A percentile compares a stretch with the other conserved stretches of the same genome.
Conservation (phyloP, 305 asterid genomes). For the Stenogyne calaminthoides region DNA sequence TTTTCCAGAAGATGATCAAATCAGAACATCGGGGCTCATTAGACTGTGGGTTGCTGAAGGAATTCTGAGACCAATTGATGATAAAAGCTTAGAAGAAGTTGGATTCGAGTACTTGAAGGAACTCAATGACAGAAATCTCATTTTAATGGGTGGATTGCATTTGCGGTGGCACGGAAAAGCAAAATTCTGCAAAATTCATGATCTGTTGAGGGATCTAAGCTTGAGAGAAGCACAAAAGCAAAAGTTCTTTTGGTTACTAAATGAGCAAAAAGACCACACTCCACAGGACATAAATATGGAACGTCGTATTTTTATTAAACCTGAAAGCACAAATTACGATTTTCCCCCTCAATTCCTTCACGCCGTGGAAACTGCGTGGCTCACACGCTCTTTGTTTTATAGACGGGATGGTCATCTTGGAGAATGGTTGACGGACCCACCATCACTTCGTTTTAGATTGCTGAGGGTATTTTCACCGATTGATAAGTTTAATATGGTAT, state of each 20-base stretch:
- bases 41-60: neutral
- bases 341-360: neutral
- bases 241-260: neutral
- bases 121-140: neutral
- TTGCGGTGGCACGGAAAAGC: neutral
- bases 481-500: too few species aligned
- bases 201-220: neutral
- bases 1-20: neutral
- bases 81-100: neutral
- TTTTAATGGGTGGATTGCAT: neutral
- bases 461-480: too few species aligned
- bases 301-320: neutral
- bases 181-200: neutral
- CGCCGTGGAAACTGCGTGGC: neutral
- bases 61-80: neutral
- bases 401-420: too few species aligned
- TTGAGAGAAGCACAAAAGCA: neutral
- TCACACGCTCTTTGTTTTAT: neutral
- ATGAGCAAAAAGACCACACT: neutral
- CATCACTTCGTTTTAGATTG: too few species aligned
- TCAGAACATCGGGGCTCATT: neutral
- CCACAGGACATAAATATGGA: neutral
- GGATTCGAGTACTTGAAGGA: neutral
- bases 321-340: neutral
- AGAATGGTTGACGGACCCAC: too few species aligned